phyloP scores from a whole-genome alignment of 2,329 filamentous ascomycete genomes.

The Magnaporthiopsis rhizophila region DNA sequence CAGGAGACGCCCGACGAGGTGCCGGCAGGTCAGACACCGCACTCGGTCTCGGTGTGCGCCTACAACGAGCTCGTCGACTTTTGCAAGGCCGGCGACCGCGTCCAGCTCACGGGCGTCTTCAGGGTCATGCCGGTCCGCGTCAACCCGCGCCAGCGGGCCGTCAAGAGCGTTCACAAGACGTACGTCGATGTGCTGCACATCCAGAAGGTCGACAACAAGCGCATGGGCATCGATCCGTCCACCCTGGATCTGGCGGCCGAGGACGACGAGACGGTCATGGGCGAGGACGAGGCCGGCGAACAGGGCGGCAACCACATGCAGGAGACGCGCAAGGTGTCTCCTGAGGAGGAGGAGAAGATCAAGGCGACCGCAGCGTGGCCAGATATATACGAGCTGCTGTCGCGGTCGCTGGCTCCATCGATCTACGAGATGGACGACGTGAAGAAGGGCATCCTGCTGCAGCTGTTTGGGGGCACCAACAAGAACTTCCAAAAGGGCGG shows the following conservation, averaged over 20 bases:
- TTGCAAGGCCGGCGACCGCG: slow-evolving; percentile 93
- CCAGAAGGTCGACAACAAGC: slow-evolving; percentile 92
- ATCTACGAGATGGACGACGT: slow-evolving; percentile 98
- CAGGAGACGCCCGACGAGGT: slow-evolving; percentile 96
- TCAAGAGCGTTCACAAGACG: slow-evolving; percentile 96
- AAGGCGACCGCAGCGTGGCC: slow-evolving; percentile 67
- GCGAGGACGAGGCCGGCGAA: slow-evolving; percentile 55
- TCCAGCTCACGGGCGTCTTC: slow-evolving; percentile 95
- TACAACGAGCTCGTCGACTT: slow-evolving; percentile 97
- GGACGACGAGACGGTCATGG: slow-evolving; percentile 49
- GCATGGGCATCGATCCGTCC: slow-evolving; percentile 82
- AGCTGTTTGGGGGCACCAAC: slow-evolving; percentile 95
- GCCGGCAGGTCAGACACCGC: slow-evolving; percentile 91
- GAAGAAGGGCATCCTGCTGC: slow-evolving; percentile 95
- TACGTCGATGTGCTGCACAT: slow-evolving; percentile 94
- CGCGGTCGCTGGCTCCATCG: slow-evolving; percentile 85
- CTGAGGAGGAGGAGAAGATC: slow-evolving; percentile 87
- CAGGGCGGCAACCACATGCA: slow-evolving; percentile 58
- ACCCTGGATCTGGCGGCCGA: slow-evolving; percentile 81
- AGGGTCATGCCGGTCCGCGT: slow-evolving; percentile 87
- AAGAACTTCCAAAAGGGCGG: slow-evolving; percentile 96
- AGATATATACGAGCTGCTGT: slow-evolving; percentile 88
- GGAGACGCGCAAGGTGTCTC: slow-evolving; percentile 72
- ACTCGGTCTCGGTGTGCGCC: slow-evolving; percentile 91
- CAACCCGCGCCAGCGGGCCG: slow-evolving; percentile 83